Evolutionary conservation across 805 yeast genomes (phyloP), one percentile per base, ranked within the genome.

Genomic region (Wickerhamia fluorescens): DNA sequence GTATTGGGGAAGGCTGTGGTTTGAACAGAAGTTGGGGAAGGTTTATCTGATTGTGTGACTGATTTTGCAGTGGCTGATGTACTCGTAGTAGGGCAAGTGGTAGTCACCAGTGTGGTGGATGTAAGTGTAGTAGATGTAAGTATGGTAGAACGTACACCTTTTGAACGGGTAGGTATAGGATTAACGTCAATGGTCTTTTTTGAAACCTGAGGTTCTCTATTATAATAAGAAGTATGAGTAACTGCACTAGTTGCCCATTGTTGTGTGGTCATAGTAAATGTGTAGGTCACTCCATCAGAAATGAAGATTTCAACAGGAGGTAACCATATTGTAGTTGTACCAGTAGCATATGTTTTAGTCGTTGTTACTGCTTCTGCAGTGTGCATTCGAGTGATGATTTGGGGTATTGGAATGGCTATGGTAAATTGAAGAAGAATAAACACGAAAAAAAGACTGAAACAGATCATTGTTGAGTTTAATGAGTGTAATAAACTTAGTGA

Each of bases 361-460:
- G 65, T 56, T 4, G 75, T 71, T 20, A 71, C 71, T 3, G 78
- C 64, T 6, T 51, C 57, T 11, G 81, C 80, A 12, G 79, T 73
- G 43, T 71, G 76, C 21, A 54, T 52, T 46, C 78, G 59, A 12
- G 81, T 74, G 31, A 74, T 56, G 15, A 70, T 34, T 27, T 52
- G 51, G 30, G 66, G 63, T 11, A 63, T 28, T 3, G 69, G 69
- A 10, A 53, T 47, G 12, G 66, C 61, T 5, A 38, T 15, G 5
- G 47, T 43, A 13, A 45, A 33, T 15, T 49, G 51, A 8, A 49
- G 18, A 6, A 44, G 28, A 21, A 47, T 33, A 23, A 40, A 21
- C 7, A 42, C 24, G 17, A 34, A 23, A 21, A 33, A 17, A 15
- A 36, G n/a, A n/a, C n/a, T n/a, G n/a, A n/a, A 10, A 18, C 9